These are phyloP conservation scores for Candida takata DNA, from an alignment of 805 yeast species.

Conservation along the genomic window DNA sequence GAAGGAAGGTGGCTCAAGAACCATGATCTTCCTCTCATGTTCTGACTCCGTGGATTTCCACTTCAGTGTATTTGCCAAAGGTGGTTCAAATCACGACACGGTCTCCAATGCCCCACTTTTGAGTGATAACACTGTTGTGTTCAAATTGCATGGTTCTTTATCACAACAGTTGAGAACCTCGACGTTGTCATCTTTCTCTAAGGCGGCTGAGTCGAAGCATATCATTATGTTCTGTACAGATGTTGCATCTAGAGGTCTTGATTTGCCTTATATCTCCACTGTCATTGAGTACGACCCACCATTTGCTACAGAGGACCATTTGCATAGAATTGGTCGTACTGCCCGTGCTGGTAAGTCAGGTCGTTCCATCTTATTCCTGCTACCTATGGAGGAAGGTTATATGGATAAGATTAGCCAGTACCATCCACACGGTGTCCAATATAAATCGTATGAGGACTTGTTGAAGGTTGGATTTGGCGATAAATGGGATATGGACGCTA, in stretches of 20 bases:
- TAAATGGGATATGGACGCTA: constrained; percentile 90
- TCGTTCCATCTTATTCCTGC: constrained; percentile 63
- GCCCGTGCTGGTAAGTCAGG: constrained; percentile 96
- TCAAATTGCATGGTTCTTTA: constrained; percentile 85
- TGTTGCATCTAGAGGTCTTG: constrained; percentile 96
- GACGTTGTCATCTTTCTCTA: constrained; percentile 43
- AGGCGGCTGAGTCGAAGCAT: constrained; percentile 38
- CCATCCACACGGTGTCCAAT: constrained; percentile 51
- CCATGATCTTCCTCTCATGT: constrained; percentile 86
- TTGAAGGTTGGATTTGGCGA: constrained; percentile 34
- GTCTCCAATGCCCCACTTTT: constrained; percentile 49
- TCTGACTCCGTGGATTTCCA: constrained; percentile 97
- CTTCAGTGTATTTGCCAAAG: constrained; percentile 62
- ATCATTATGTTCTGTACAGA: constrained; percentile 87
- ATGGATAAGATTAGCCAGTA: constrained; percentile 50
- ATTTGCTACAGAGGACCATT: constrained; percentile 86
- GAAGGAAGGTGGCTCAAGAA: constrained; percentile 36
- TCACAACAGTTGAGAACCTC: constrained; percentile 77
- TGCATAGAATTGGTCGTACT: constrained; percentile 95
- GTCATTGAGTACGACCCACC: constrained; percentile 96
- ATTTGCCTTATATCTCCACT: constrained; percentile 76
- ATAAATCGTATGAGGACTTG: constrained; percentile 41
- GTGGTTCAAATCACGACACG: constrained; percentile 40
- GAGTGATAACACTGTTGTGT: constrained; percentile 37
- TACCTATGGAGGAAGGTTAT: constrained; percentile 92